phyloP scores from a whole-genome alignment of 1,284 basidiomycete genomes.

The Ceratobasidium sp. region DNA sequence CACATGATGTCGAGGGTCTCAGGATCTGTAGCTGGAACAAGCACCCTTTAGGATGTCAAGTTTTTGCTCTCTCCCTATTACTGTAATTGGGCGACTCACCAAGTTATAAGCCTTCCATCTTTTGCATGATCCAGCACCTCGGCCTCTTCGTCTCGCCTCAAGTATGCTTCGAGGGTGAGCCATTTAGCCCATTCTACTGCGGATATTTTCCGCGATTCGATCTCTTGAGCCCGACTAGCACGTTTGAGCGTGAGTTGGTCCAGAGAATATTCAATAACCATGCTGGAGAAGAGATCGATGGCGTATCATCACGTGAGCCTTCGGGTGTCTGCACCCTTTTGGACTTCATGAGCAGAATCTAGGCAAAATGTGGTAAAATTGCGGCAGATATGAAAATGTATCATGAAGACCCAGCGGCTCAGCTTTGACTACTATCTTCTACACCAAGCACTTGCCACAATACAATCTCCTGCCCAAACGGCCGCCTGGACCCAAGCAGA shows the following conservation, averaged over 20 bases:
- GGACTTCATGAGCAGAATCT: neutral
- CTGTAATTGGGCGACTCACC: slow-evolving; percentile 53
- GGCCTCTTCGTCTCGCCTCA: slow-evolving; percentile 56
- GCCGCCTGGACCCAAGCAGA: slow-evolving; percentile 83
- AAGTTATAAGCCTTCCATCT: slow-evolving; percentile 58
- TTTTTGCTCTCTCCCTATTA: neutral
- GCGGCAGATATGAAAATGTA: neutral
- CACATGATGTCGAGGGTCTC: slow-evolving; percentile 61
- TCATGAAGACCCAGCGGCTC: neutral
- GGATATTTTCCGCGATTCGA: slow-evolving; percentile 55
- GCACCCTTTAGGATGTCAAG: slow-evolving; percentile 57
- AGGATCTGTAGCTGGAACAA: slow-evolving; percentile 60
- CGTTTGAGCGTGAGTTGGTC: slow-evolving; percentile 34
- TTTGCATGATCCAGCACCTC: slow-evolving; percentile 58
- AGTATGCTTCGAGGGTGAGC: slow-evolving; percentile 57
- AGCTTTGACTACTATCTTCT: slow-evolving; percentile 53
- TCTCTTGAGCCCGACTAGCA: slow-evolving; percentile 22
- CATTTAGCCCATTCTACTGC: slow-evolving; percentile 58
- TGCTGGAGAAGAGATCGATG: neutral
- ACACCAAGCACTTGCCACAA: slow-evolving; percentile 82
- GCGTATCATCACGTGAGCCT: neutral
- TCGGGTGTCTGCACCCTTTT: neutral
- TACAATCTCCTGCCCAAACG: slow-evolving; percentile 79
- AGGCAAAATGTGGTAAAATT: too few species aligned
- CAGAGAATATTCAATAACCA: slow-evolving; percentile 6